phyloP scores from a whole-genome alignment of 2,329 filamentous ascomycete genomes.

The Scedosporium apiospermum region DNA sequence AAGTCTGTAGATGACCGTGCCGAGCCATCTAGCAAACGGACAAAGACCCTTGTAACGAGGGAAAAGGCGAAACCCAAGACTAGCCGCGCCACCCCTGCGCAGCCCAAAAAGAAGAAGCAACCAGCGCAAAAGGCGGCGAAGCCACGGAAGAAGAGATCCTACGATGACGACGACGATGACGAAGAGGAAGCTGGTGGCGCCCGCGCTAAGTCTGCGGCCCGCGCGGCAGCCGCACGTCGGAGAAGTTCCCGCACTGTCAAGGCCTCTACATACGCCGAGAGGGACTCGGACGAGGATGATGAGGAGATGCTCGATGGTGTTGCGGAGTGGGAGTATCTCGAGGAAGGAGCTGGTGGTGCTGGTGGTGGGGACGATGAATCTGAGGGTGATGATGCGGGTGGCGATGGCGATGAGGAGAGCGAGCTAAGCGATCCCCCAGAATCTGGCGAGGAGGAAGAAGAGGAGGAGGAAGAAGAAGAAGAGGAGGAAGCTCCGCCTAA shows the following conservation, averaged over 20 bases:
- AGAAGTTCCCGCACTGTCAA: conserved; percentile 44
- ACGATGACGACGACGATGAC: conserved; percentile 11
- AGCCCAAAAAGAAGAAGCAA: conserved; percentile 2
- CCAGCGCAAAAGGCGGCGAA: conserved; percentile 13
- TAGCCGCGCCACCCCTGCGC: background rate
- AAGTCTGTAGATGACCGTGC: conserved; percentile 42
- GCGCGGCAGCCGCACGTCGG: conserved; percentile 35
- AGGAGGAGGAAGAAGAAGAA: too few relatives aligned
- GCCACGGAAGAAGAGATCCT: background rate
- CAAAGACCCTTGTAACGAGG: conserved; percentile 16
- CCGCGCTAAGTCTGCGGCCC: conserved; percentile 2
- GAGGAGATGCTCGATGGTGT: conserved; percentile 54
- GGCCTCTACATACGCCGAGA: conserved; percentile 43
- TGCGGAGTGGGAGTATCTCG: conserved; percentile 46
- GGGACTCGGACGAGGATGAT: conserved; percentile 48
- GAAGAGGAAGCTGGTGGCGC: conserved; percentile 2
- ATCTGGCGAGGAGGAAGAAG: background rate
- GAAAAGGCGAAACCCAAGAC: conserved; percentile 22
- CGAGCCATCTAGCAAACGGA: conserved; percentile 31
- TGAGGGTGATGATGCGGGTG: conserved; percentile 10
- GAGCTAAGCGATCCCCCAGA: conserved; percentile 1
- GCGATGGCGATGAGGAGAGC: background rate
- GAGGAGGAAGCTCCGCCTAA: background rate
- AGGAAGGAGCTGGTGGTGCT: conserved; percentile 15
- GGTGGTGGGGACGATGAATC: conserved; percentile 10